phyloP scores from a whole-genome alignment of 805 yeast species.

The Candida hispaniensis region DNA sequence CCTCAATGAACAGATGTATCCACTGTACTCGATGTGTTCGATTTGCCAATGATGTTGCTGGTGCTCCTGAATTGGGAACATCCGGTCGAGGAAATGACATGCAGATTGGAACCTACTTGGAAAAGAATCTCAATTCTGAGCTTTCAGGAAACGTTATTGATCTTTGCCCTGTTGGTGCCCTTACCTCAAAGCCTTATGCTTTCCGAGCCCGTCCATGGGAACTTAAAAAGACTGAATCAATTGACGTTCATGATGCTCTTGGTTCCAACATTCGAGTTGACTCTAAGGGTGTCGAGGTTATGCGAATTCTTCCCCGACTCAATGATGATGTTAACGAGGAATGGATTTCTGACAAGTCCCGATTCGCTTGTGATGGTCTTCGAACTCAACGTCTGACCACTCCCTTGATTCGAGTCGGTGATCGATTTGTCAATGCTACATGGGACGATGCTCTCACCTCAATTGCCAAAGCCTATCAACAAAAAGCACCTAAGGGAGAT shows the following conservation, averaged over 20 bases:
- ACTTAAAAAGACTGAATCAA: conserved; percentile 74
- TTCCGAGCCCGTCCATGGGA: conserved; percentile 92
- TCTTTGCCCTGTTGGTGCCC: conserved; percentile 86
- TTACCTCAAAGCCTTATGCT: conserved; percentile 85
- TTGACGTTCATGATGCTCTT: conserved; percentile 73
- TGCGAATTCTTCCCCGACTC: conserved; percentile 76
- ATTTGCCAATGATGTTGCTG: conserved; percentile 82
- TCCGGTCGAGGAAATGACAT: conserved; percentile 85
- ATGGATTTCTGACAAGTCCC: conserved; percentile 82
- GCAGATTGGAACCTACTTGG: conserved; percentile 85
- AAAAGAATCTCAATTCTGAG: conserved; percentile 74
- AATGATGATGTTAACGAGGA: conserved; percentile 84
- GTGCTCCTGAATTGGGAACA: conserved; percentile 84
- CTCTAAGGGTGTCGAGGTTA: conserved; percentile 75
- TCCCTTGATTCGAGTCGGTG: conserved; percentile 64
- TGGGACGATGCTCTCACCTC: conserved; percentile 79
- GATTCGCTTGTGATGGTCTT: conserved; percentile 78
- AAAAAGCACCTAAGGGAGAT: conserved; percentile 48
- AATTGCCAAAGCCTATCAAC: conserved; percentile 50
- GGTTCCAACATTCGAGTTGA: conserved; percentile 80
- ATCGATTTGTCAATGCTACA: conserved; percentile 58
- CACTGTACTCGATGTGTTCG: conserved; percentile 89
- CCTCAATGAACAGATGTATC: conserved; percentile 86
- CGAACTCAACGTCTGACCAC: conserved; percentile 76
- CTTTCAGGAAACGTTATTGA: conserved; percentile 80